Evolutionary conservation across 768 basidiomycete genomes (phyloP), one percentile per base, ranked within the genome.

Genomic region (Artomyces pyxidatus): DNA sequence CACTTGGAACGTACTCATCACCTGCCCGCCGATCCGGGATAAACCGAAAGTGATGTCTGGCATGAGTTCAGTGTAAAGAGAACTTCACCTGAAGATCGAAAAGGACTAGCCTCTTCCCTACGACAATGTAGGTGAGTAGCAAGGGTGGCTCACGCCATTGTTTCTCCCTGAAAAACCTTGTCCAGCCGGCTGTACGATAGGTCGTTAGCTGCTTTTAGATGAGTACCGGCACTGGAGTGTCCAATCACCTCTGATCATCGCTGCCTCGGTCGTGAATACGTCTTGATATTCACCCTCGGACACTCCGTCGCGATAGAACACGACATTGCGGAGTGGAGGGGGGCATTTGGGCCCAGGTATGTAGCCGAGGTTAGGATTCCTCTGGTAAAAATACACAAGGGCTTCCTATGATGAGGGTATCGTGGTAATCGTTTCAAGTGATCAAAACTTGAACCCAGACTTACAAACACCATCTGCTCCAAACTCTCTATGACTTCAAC

Each of bases 401-500:
- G n/a, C n/a, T n/a, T n/a, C n/a, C n/a, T n/a, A n/a, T n/a, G n/a
- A n/a, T n/a, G n/a, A n/a, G n/a, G n/a, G n/a, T n/a, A n/a, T n/a
- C n/a, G n/a, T n/a, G n/a, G n/a, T n/a, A n/a, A n/a, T n/a, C n/a
- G n/a, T n/a, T n/a, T n/a, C n/a, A n/a, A n/a, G n/a, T n/a, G n/a
- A n/a, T n/a, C n/a, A n/a, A n/a, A n/a, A n/a, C n/a, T n/a, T n/a
- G n/a, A n/a, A n/a, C n/a, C n/a, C n/a, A 35, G 4, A 48, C 61
- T 22, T 42, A 79, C 85, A 64, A 73, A 69, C 43, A 74, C 71
- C 87, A 89, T 89, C 0, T 65, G 65, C 44, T 75, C 64, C 16
- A 90, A 58, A 39, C 88, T 83, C 17, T 78, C 76, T 25, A 91
- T 89, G 59, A 90, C 81, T 58, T 91, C 88, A 53, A 75, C 76